Base-by-base conservation (phyloP, 2,329 filamentous ascomycete genomes). In the Parastagonospora nodorum region DNA sequence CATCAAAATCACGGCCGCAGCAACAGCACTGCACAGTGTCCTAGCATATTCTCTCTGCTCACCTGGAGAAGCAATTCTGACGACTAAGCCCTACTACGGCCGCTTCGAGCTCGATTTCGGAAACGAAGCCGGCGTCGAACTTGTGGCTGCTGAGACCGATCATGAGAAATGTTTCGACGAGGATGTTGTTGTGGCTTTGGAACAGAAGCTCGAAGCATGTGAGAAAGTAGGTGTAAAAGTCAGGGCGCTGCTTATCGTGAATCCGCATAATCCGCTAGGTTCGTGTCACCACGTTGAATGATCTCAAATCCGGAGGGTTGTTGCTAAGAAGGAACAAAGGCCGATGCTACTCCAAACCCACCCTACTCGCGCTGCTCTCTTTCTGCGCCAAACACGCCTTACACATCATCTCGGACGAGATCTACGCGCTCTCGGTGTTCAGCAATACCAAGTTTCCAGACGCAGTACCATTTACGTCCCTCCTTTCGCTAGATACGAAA, bases 361-460 rank as follows among this genome's bases (percentile, higher is more conserved):
- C 72, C 4, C 54, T 83, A 8, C 52, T 76, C 0, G 69, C 67
- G 6, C 65, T 82, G 16, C 76, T 84, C 74, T 58, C 63, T 2
- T 59, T 84, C 29, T 84, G 82, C 57, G 69, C 80, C 45, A 74
- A 75, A 47, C 68, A 84, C 55, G 54, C 72, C 2, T 67, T 85
- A 4, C 82, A 85, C 57, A 68, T 85, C 32, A 76, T 85, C 64
- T 79, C 77, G 57, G 83, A 86, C 61, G 83, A 86, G 60, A 80
- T 86, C 33, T 85, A 85, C 59, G 83, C 81, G 2, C 61, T 82
- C 4, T 84, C 82, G 0, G 69, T 79, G 1, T 85, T 45, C 38
- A 4, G 33, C 15, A 45, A 30, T n/a, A n/a, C 45, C 37, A 12
- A 16, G 5, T 40, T 9, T 12, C 35, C 69, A 28, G 11, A 50